Conservation (phyloP, 202 grass and related monocot species). For the Eragrostis tef region DNA sequence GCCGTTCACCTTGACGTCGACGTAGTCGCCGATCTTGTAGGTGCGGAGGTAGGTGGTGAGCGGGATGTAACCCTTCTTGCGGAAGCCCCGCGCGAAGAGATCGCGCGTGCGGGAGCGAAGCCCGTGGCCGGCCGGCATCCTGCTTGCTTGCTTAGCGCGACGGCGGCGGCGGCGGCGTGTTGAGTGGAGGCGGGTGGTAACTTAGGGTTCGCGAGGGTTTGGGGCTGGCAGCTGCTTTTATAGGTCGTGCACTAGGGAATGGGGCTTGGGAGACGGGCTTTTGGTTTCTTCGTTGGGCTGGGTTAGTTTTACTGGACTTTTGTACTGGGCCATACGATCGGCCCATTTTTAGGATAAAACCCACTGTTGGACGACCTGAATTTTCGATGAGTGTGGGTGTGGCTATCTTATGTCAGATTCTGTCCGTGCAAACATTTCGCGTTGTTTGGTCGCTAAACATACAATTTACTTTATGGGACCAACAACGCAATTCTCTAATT, state of each 20-base stretch:
- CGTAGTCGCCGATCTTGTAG: constrained; percentile 77
- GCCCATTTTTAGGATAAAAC: not conserved
- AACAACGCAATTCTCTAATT: no score
- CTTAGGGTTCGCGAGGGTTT: constrained; percentile 52
- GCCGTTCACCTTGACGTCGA: constrained; percentile 89
- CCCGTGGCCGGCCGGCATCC: constrained; percentile 90
- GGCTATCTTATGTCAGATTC: no score
- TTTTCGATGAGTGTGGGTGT: not conserved
- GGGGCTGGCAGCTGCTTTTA: not conserved
- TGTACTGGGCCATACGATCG: not conserved
- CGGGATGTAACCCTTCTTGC: constrained; percentile 91
- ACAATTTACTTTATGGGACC: not conserved
- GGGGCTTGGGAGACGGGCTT: not conserved
- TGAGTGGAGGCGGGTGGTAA: not conserved
- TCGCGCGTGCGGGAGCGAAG: constrained; percentile 78
- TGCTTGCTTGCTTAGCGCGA: constrained; percentile 42
- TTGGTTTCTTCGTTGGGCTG: not conserved
- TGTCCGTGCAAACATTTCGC: no score
- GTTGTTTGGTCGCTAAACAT: no score
- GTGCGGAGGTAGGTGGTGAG: constrained; percentile 92
- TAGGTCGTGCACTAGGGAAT: constrained; percentile 14
- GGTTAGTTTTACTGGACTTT: not conserved
- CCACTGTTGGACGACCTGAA: not conserved
- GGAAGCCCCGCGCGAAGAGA: constrained; percentile 69
- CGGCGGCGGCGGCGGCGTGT: constrained; percentile 21